Evolutionary conservation across 2,329 filamentous ascomycete genomes (phyloP).

Genomic region (Dothideomycetes sp.): DNA sequence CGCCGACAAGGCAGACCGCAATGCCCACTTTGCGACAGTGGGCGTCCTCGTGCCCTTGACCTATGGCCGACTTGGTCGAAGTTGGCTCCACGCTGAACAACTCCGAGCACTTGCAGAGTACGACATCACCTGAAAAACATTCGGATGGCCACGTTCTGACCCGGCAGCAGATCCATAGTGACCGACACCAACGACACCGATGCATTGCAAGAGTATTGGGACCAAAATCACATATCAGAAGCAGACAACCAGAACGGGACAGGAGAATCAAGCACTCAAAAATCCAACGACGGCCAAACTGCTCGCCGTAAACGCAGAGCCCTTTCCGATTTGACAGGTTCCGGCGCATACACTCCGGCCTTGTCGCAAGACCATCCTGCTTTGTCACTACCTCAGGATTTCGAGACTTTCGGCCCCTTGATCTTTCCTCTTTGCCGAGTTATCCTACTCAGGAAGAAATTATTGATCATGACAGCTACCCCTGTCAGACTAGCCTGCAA

Average conservation of each 20-base stretch:
- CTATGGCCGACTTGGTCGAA: constrained; percentile 74
- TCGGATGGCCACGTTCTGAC: not conserved
- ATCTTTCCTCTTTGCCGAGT: constrained; percentile 87
- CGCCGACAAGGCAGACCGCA: constrained; percentile 67
- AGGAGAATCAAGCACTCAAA: constrained; percentile 16
- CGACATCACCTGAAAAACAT: constrained; percentile 13
- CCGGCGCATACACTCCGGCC: constrained; percentile 53
- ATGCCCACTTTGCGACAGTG: constrained; percentile 88
- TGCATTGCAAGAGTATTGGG: constrained; percentile 73
- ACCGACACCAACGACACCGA: constrained; percentile 54
- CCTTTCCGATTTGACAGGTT: constrained; percentile 45
- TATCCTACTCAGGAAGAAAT: constrained; percentile 75
- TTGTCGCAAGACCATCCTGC: constrained; percentile 77
- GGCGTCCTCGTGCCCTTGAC: constrained; percentile 80
- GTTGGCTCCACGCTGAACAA: constrained; percentile 75
- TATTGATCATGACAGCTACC: constrained; percentile 75
- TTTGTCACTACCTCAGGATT: constrained; percentile 64
- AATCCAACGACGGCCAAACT: constrained; percentile 60
- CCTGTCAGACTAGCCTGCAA: constrained; percentile 81
- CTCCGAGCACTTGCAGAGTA: constrained; percentile 68
- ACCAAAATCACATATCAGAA: constrained; percentile 39
- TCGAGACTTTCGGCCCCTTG: constrained; percentile 80
- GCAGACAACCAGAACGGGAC: constrained; percentile 13
- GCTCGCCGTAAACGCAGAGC: constrained; percentile 60
- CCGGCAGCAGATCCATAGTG: constrained; percentile 44